Conservation (phyloP, 2,329 filamentous ascomycete species). For the Fusarium pseudoanthophilum region DNA sequence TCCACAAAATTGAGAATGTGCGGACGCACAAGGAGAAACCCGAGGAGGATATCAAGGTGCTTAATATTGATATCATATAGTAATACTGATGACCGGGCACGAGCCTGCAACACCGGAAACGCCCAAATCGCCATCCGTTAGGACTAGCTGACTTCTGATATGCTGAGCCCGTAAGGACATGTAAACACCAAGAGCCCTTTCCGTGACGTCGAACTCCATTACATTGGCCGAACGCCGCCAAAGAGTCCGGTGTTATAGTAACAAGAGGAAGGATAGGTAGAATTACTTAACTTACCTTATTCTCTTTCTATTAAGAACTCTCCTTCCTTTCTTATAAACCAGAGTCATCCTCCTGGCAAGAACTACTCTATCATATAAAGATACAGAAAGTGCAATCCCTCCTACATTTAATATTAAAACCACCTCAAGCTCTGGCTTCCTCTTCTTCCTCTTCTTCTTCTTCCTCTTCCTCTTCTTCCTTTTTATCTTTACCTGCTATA, state of each 20-base stretch:
- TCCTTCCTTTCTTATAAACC: too few relatives aligned
- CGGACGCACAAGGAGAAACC: slow-evolving; percentile 92
- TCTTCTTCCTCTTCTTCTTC: too few relatives aligned
- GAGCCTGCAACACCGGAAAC: background rate
- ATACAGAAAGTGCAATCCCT: too few relatives aligned
- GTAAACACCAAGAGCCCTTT: background rate
- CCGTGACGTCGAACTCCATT: slow-evolving; percentile 8
- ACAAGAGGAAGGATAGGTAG: too few relatives aligned
- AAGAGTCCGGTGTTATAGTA: background rate
- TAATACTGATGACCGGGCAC: background rate
- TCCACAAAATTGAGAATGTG: slow-evolving; percentile 94
- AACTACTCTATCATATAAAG: too few relatives aligned
- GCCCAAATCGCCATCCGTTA: background rate
- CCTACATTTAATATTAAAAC: too few relatives aligned
- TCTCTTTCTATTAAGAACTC: too few relatives aligned
- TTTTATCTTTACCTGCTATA: background rate
- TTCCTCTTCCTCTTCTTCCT: too few relatives aligned
- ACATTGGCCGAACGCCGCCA: slow-evolving; percentile 8
- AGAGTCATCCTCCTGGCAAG: too few relatives aligned
- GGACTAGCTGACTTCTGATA: background rate
- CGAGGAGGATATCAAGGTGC: slow-evolving; percentile 96
- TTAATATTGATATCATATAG: slow-evolving; percentile 78
- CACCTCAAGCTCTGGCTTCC: too few relatives aligned
- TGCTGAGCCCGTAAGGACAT: background rate
- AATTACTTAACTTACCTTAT: too few relatives aligned